Evolutionary conservation across 192 early-diverging fungal species (phyloP), one percentile per base, ranked within the genome.

Genomic region (Linnemannia schmuckeri): DNA sequence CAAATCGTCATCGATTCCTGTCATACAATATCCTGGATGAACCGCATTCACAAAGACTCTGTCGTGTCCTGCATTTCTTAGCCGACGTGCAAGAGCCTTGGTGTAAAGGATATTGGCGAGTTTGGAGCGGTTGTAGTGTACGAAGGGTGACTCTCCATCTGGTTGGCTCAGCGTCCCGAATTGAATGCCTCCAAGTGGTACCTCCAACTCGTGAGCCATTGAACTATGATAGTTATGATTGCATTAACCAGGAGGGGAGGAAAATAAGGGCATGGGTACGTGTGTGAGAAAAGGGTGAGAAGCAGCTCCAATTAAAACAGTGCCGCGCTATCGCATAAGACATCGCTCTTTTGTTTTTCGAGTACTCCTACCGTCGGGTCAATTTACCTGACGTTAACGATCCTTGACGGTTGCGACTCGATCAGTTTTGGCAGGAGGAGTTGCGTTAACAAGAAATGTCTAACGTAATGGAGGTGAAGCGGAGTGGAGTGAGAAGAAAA

Each of bases 21-120:
- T 81, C 20, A 12, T 0, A 49, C 69, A 70, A 37, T 55, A 86
- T 1, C 93, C 93, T 44, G 93, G 93, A 77, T 93, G 88, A 6
- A 92, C 47, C 49, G 83, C 75, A 80, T 94, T 89, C 0, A 82
- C 88, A 69, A 88, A 90, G 33, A 88, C 79, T 22, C 76, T 66
- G 44, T 88, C 72, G 40, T 86, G 79, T 7, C 83, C 83, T 52
- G 74, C 75, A 6, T 72, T 83, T 18, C 74, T 70, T 3, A 89
- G 47, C 47, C 83, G 63, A 2, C 85, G 79, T 54, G 90, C 89
- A 13, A 95, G 85, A 33, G 89, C 83, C 24, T 81, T 87, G 0
- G 89, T 77, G 81, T 92, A 94, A 24, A 91, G 83, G 35, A 91
- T 82, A 57, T 92, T 93, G 70, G 91, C 88, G 78, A 93, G 81